phyloP scores from a whole-genome alignment of 2,329 filamentous ascomycete genomes.

The Exophiala sp. region DNA sequence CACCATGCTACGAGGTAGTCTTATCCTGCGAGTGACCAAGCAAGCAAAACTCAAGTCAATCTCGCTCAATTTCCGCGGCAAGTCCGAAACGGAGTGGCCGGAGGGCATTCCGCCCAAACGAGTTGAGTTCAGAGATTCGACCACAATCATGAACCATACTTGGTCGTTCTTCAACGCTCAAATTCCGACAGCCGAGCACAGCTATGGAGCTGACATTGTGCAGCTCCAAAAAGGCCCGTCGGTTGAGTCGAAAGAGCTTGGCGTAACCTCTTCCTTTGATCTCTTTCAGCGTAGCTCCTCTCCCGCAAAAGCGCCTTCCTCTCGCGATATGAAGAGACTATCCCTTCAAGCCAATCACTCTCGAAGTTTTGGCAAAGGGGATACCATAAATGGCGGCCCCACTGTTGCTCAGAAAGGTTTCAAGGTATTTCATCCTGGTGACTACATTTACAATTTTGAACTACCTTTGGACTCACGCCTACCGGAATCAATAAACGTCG shows the following conservation, averaged over 20 bases:
- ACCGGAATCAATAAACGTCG: constrained; percentile 80
- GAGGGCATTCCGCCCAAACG: constrained; percentile 91
- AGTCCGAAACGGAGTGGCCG: constrained; percentile 89
- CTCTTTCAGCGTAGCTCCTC: constrained; percentile 42
- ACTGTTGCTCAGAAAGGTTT: constrained; percentile 73
- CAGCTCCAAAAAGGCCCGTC: constrained; percentile 49
- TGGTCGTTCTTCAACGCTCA: constrained; percentile 84
- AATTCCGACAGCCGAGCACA: constrained; percentile 56
- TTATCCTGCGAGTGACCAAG: constrained; percentile 80
- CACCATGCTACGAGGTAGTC: constrained; percentile 77
- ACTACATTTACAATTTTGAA: constrained; percentile 75
- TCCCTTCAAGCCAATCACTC: constrained; percentile 79
- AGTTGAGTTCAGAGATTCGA: constrained; percentile 76
- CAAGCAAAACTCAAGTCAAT: constrained; percentile 90
- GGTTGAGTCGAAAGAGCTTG: constrained; percentile 33
- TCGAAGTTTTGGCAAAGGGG: constrained; percentile 79
- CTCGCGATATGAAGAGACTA: constrained; percentile 61
- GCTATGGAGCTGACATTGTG: constrained; percentile 62
- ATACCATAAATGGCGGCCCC: constrained; percentile 55
- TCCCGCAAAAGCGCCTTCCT: constrained; percentile 38
- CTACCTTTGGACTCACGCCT: constrained; percentile 73
- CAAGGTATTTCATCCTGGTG: constrained; percentile 75
- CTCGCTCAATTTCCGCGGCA: constrained; percentile 79
- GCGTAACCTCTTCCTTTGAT: constrained; percentile 38
- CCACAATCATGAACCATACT: constrained; percentile 81